Base-by-base conservation (phyloP, 108 stramenopile species). In the Nannochloropsis oceanica region DNA sequence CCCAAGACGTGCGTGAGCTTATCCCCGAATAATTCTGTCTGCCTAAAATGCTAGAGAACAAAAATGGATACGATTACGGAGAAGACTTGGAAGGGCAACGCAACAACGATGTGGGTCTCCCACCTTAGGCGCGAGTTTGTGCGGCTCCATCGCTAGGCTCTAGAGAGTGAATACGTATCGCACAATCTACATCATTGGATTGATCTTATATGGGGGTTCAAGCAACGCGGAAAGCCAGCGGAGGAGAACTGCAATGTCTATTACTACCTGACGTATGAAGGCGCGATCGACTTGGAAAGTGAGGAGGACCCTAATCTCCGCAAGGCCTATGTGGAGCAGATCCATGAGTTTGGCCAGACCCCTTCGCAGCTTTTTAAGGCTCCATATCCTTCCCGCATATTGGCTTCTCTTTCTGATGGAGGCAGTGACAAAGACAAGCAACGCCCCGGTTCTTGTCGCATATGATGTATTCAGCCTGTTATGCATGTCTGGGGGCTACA, bases 61-160 rank as follows among this genome's bases (percentile, higher is more conserved):
- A 14, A 27, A 96, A 96, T 84, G 87, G 91, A 79, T 95, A 97
- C 84, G 94, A 96, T 84, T 94, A 95, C 79, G 97, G 97, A 22
- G 89, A 85, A 20, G 95, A 93, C 12, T 95, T 95, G 86, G 86
- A 86, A 27, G 94, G 95, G 8, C 92, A 93, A 84, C 86, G 88
- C 13, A 94, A 97, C 13, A 93, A 96, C 80, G 92, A 98, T 88
- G 94, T 95, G 26, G 90, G 90, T n/a, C 87, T 98, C 84, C 97
- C 97, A 5, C 92, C 92, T 79, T 98, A 96, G 97, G 96, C 96
- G 85, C 94, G 94, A 85, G 8, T 91, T 91, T 81, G 27, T 91
- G 27, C 43, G 25, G 22, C 43, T 12, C 25, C 34, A 87, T 34
- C 85, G 91, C 0, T 18, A 80, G 22, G 91, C 91, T 8, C 44